A percentile compares a stretch with the other conserved stretches of the same genome.
Conservation (phyloP, 2,329 filamentous ascomycete species). For the Myriosclerotinia scirpicola region DNA sequence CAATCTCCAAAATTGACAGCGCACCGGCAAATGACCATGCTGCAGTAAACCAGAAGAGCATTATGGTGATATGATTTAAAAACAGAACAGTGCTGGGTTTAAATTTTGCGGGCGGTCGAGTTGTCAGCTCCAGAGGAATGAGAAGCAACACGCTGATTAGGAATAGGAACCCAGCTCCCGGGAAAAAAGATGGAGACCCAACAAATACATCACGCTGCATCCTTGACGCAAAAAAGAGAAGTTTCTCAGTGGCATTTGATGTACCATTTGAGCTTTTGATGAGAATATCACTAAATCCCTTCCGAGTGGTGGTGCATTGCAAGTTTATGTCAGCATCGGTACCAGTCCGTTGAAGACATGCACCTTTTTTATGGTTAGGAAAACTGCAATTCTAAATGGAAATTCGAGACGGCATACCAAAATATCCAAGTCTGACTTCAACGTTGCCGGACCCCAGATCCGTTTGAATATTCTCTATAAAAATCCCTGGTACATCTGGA, state of each 20-base stretch:
- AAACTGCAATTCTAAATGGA: background rate
- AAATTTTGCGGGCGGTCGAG: background rate
- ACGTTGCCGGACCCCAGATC: background rate
- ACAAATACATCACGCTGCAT: constrained; percentile 8
- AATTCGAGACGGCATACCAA: background rate
- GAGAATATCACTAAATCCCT: constrained; percentile 7
- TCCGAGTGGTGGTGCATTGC: background rate
- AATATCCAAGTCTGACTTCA: constrained; percentile 18
- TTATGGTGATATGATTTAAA: constrained; percentile 2
- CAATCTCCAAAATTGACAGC: background rate
- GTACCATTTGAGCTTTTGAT: constrained; percentile 1
- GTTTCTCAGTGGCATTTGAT: background rate
- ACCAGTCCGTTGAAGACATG: constrained; percentile 9
- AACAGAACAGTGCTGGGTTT: background rate
- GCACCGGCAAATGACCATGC: constrained; percentile 5
- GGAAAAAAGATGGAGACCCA: constrained; percentile 9
- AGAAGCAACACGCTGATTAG: constrained; percentile 10
- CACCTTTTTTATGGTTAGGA: background rate
- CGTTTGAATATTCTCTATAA: constrained; percentile 13
- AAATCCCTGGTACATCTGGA: constrained; percentile 18
- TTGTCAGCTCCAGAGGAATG: background rate
- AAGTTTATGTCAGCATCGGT: background rate
- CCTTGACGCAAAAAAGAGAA: constrained; percentile 4
- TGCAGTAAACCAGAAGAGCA: constrained; percentile 14
- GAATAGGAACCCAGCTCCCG: constrained; percentile 11